Percentiles rank a stretch among this genome's conserved stretches.
phyloP scores from a whole-genome alignment of 208 protist species.

The Naegleria gruberi region DNA sequence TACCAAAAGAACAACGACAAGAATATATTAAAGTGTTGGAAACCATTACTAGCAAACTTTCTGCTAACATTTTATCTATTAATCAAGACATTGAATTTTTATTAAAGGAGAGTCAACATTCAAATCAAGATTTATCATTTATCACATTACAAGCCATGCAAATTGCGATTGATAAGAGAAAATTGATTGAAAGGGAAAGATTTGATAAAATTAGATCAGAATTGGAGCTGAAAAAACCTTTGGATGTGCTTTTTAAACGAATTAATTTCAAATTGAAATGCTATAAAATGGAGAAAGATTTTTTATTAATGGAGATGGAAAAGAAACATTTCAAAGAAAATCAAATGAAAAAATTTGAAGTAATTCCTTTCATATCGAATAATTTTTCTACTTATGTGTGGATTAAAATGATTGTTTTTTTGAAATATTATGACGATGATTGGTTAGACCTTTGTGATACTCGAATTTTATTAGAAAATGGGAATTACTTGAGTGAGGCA shows the following conservation, averaged over 20 bases:
- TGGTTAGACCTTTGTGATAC: neutral
- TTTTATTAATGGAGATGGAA: neutral
- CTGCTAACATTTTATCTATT: neutral
- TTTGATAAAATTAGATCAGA: neutral
- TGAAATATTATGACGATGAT: neutral
- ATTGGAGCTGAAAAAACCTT: neutral
- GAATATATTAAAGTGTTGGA: conserved; percentile 1
- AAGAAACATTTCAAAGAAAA: neutral
- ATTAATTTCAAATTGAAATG: neutral
- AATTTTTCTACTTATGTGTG: neutral
- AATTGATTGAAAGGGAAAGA: neutral
- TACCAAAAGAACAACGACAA: neutral
- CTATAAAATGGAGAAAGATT: neutral
- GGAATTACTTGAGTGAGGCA: neutral
- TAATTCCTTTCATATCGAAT: neutral
- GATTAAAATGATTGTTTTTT: neutral
- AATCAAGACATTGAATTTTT: neutral
- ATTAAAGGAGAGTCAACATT: neutral
- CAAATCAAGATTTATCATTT: neutral
- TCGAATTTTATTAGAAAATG: neutral
- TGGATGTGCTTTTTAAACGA: neutral
- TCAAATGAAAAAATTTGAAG: neutral
- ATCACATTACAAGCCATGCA: neutral
- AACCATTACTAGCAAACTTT: neutral
- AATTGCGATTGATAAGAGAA: neutral